Conservation (phyloP, 371 early-diverging fungal species). For the Actinomucor elegans region DNA sequence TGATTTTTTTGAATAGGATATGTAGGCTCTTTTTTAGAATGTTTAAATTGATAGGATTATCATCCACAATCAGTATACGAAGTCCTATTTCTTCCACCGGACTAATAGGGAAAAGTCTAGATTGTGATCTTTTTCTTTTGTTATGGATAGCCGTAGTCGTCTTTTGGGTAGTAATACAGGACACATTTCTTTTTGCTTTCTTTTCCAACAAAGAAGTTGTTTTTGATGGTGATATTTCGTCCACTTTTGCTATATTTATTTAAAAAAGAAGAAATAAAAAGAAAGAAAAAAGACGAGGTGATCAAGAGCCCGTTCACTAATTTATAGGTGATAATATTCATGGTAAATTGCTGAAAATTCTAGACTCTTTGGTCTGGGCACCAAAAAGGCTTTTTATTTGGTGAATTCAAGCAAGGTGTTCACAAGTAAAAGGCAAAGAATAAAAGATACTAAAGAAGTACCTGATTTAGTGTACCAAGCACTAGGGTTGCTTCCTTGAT, state of each 20-base stretch:
- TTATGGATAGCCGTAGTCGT: background rate
- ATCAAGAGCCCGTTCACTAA: background rate
- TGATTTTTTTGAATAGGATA: conserved; percentile 32
- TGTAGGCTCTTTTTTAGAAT: conserved; percentile 53
- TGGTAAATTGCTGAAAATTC: background rate
- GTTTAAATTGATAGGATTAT: conserved; percentile 53
- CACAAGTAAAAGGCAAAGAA: background rate
- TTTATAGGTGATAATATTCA: background rate
- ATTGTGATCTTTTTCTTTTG: background rate
- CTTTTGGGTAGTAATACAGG: background rate
- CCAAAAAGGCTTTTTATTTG: background rate
- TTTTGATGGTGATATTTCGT: too few relatives aligned
- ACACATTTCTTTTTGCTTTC: background rate
- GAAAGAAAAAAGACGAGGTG: background rate
- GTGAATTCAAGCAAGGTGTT: conserved; percentile 5
- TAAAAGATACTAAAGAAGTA: background rate
- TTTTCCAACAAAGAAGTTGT: background rate
- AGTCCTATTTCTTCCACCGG: background rate
- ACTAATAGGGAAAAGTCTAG: background rate
- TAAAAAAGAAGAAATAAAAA: background rate
- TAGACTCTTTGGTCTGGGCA: conserved; percentile 3
- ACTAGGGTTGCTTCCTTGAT: background rate
- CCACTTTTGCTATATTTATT: background rate
- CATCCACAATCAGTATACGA: conserved; percentile 50
- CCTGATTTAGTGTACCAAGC: conserved; percentile 1